These are phyloP conservation scores for Stentor roeselii DNA, from an alignment of 73 alveolate species.

Conservation along the genomic window DNA sequence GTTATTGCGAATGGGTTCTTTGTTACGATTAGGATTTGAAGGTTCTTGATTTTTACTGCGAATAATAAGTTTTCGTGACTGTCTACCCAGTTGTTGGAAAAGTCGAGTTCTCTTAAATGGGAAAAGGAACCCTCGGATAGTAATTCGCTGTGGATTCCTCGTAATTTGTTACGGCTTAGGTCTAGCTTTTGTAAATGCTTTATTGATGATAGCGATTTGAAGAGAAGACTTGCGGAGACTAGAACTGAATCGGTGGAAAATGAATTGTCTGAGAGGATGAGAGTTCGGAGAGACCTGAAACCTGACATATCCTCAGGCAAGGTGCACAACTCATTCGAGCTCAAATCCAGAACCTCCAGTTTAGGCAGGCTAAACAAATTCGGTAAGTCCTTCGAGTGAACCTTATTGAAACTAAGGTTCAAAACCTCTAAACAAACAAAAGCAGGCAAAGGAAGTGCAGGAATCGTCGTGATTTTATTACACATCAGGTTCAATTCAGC, in stretches of 20 bases:
- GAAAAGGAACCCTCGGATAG: constrained; percentile 26
- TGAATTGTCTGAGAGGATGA: constrained; percentile 44
- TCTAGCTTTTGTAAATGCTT: constrained; percentile 51
- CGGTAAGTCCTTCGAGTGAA: constrained; percentile 44
- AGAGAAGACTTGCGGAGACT: constrained; percentile 43
- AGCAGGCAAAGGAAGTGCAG: constrained; percentile 39
- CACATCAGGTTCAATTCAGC: constrained; percentile 56
- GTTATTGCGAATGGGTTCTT: constrained; percentile 62
- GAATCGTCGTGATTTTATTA: constrained; percentile 46
- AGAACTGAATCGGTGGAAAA: constrained; percentile 53
- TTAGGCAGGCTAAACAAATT: constrained; percentile 30
- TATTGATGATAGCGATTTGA: constrained; percentile 39
- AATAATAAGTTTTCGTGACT: constrained; percentile 51
- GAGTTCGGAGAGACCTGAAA: constrained; percentile 34
- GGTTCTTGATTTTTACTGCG: constrained; percentile 28
- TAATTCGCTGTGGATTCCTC: constrained; percentile 50
- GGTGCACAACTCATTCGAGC: constrained; percentile 54
- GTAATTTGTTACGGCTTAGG: constrained; percentile 48
- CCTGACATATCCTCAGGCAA: constrained; percentile 56
- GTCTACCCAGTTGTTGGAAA: constrained; percentile 47
- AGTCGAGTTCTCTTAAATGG: constrained; percentile 52
- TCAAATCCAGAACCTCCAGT: constrained; percentile 45
- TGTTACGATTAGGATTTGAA: constrained; percentile 49
- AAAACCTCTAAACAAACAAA: constrained; percentile 52
- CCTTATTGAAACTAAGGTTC: constrained; percentile 43